Base-by-base conservation (phyloP, 345 rosid species). In the Eucalyptus victrix region DNA sequence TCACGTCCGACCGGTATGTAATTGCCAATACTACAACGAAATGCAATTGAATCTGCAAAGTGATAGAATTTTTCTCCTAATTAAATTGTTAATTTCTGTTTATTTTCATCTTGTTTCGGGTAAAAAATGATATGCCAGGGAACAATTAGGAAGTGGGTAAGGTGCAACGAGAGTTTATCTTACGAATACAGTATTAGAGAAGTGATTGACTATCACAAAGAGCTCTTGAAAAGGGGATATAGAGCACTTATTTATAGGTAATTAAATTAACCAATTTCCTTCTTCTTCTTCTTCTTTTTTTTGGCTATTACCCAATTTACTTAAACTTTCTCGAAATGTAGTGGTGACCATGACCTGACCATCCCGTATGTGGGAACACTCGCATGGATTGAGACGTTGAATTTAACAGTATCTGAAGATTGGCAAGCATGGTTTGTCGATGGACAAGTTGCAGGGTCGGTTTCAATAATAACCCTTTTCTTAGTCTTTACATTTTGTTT, bases 1-100 rank as follows among this genome's bases (percentile, higher is more conserved):
- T 15, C 89, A 89, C 34, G 49, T 87, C 87, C 86, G 89, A 42
- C 45, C 90, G 92, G 95, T 93, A 92, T 26, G 89, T 34, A 47
- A 18, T 49, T 12, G 34, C 13, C 4, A 18, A 49, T 12, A 13
- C 14, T 30, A 11, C 26, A 72, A 17, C 13, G 14, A 72, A 72
- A 37, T 21, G 21, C 45, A 72, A 12, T 37, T 34, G 21, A 19
- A 37, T 37, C 14, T 72, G 26, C 45, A 50, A 26, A 12, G 34
- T 49, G 1, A 72, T 9, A 34, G 23, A 37, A 72, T 72, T 72
- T 72, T 69, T 4, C 81, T 37, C 81, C 80, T 19, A 19, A 15
- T 37, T 72, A 72, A 34, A 34, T 72, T 3, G 26, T 37, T 37
- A 72, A 72, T 34, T 72, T 34, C 44, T 19, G 26, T 37, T 72